These are phyloP conservation scores for Lentinula raphanica DNA, from an alignment of 768 basidiomycete species.

Conservation along the genomic window DNA sequence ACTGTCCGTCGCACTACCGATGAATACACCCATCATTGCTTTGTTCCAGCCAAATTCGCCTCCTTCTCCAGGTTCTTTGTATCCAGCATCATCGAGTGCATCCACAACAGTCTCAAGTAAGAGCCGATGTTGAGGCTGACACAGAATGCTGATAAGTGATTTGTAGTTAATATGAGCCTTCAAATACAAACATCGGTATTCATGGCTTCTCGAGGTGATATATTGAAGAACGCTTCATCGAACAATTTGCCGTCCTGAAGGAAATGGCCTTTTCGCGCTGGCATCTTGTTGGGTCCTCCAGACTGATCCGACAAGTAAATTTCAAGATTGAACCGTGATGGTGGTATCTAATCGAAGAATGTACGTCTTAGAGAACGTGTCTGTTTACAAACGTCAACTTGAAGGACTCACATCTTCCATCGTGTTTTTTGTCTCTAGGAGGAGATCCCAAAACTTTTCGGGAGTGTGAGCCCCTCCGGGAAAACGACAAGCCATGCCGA, in stretches of 20 bases:
- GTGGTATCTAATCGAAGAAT: constrained; percentile 1
- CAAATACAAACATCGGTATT: constrained; percentile 2
- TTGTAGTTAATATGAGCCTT: neutral
- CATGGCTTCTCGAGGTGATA: constrained; percentile 4
- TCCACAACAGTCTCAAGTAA: constrained; percentile 8
- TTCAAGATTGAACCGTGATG: constrained; percentile 6
- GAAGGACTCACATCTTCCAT: constrained; percentile 3
- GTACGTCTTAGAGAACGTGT: too few species aligned
- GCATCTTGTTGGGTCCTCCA: constrained; percentile 11
- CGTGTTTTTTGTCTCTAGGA: neutral
- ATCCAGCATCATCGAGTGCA: constrained; percentile 7
- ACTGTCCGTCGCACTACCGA: constrained; percentile 1
- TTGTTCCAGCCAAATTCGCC: constrained; percentile 4
- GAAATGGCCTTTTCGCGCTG: constrained; percentile 47
- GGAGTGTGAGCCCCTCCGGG: constrained; percentile 7
- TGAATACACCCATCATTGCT: constrained; percentile 3
- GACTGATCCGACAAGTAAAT: neutral
- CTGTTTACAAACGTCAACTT: neutral
- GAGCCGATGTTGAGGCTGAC: constrained; percentile 6
- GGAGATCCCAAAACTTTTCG: constrained; percentile 6
- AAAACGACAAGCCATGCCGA: constrained; percentile 8
- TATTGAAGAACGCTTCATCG: constrained; percentile 5
- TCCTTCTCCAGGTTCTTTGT: neutral
- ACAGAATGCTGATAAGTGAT: neutral
- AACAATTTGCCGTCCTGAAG: constrained; percentile 38